Conservation (phyloP, 2,329 filamentous ascomycete genomes). For the Sporothrix phasma region DNA sequence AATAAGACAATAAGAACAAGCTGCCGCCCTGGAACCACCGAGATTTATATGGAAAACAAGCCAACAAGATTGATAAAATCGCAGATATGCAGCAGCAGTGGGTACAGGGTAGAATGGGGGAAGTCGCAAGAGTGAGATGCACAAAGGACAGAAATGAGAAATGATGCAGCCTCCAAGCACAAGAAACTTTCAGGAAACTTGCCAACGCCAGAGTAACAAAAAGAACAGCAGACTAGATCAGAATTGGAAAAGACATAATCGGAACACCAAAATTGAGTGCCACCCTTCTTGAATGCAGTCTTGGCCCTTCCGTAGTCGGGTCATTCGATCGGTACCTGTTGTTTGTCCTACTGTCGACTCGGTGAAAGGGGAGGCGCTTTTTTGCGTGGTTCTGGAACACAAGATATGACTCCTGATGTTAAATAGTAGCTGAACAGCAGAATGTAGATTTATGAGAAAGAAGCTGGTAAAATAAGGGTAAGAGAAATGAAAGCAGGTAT, state of each 20-base stretch:
- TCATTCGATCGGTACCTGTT: not conserved
- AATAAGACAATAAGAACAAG: not conserved
- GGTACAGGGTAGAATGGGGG: not conserved
- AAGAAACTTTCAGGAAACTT: not conserved
- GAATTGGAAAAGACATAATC: not conserved
- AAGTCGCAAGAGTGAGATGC: not conserved
- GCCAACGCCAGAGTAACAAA: not conserved
- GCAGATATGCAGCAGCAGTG: not conserved
- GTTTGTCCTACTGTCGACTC: not conserved
- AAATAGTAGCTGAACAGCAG: too few relatives aligned
- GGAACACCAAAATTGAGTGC: not conserved
- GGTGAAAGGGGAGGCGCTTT: not conserved
- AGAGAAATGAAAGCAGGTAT: not conserved
- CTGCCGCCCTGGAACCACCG: not conserved
- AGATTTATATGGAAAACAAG: not conserved
- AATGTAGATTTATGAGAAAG: not conserved
- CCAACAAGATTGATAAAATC: not conserved
- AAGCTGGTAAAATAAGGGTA: too few relatives aligned
- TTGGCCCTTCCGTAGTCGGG: not conserved
- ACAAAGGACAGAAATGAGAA: slow-evolving; percentile 4
- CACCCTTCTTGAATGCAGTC: not conserved
- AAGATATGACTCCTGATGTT: too few relatives aligned
- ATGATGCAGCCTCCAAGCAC: slow-evolving; percentile 1
- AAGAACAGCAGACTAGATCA: not conserved
- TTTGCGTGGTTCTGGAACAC: too few relatives aligned